Evolutionary conservation across 176 grass and related monocot genomes (phyloP).

Genomic region (Cenchrus americanus): DNA sequence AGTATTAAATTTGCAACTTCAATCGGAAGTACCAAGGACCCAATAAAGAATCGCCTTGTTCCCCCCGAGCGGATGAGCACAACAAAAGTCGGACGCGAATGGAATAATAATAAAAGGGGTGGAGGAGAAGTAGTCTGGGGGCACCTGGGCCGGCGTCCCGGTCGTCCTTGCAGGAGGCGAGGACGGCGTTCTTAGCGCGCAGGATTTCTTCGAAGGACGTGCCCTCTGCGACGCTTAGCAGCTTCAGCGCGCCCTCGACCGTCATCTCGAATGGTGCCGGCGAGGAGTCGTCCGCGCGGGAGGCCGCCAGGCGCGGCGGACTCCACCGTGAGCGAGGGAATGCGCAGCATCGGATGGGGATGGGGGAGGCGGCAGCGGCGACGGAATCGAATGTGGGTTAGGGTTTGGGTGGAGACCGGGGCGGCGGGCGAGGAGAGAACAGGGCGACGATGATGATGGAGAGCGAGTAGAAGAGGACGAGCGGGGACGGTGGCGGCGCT

Average conservation of each 20-base stretch:
- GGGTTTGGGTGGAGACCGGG: too few species aligned
- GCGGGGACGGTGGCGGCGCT: too few species aligned
- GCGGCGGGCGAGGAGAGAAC: too few species aligned
- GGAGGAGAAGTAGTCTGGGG: conserved; percentile 8
- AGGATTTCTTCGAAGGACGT: conserved; percentile 95
- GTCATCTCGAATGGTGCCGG: conserved; percentile 84
- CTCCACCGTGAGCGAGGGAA: conserved; percentile 31
- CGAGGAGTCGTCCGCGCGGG: conserved; percentile 74
- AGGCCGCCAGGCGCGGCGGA: conserved; percentile 49
- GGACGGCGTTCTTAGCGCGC: conserved; percentile 83
- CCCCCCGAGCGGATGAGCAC: background rate
- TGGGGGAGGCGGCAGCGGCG: too few species aligned
- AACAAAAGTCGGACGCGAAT: conserved; percentile 3
- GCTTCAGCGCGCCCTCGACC: conserved; percentile 79
- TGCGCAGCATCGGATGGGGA: conserved; percentile 44
- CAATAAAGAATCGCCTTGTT: background rate
- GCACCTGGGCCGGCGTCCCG: conserved; percentile 79
- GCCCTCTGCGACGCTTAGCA: conserved; percentile 73
- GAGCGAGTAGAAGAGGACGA: too few species aligned
- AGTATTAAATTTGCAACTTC: conserved; percentile 1
- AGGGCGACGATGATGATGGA: too few species aligned
- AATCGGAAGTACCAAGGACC: background rate
- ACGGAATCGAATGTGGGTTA: too few species aligned
- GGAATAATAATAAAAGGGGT: background rate
- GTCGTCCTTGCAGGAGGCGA: conserved; percentile 87